These are phyloP conservation scores for Hypoxylon lienhwacheense DNA, from an alignment of 495 filamentous ascomycete species.

Conservation along the genomic window DNA sequence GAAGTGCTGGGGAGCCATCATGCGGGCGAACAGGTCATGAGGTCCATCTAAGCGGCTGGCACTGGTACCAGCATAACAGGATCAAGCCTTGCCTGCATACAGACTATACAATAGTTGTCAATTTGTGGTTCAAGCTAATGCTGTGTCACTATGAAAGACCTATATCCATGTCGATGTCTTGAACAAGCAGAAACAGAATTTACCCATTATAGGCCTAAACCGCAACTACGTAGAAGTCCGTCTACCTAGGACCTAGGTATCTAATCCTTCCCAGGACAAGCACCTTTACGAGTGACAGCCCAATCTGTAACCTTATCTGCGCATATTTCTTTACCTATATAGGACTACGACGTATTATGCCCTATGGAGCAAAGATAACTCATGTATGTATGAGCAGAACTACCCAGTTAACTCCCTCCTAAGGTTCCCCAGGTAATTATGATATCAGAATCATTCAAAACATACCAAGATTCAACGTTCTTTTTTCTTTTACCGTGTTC, in stretches of 20 bases:
- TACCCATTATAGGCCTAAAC: neutral
- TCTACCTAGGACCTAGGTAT: too few species aligned
- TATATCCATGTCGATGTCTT: conserved; percentile 4
- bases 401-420: too few species aligned
- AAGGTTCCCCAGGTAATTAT: too few species aligned
- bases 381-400: too few species aligned
- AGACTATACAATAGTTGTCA: conserved; percentile 15
- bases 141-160: conserved; percentile 13
- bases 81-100: conserved; percentile 25
- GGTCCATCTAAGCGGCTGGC: conserved; percentile 17
- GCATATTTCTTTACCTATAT: too few species aligned
- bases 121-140: conserved; percentile 19
- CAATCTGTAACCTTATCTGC: too few species aligned
- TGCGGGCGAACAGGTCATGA: conserved; percentile 28
- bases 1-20: conserved; percentile 2
- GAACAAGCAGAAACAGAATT: neutral
- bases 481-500: too few species aligned
- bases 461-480: too few species aligned
- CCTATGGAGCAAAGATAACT: too few species aligned
- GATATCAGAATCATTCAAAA: neutral
- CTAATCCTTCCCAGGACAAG: too few species aligned
- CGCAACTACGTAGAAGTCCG: neutral
- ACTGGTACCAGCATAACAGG: conserved; percentile 17
- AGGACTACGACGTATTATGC: too few species aligned
- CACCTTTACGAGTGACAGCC: too few species aligned